Base-by-base conservation (phyloP, 768 basidiomycete genomes). In the Mycena galopus region DNA sequence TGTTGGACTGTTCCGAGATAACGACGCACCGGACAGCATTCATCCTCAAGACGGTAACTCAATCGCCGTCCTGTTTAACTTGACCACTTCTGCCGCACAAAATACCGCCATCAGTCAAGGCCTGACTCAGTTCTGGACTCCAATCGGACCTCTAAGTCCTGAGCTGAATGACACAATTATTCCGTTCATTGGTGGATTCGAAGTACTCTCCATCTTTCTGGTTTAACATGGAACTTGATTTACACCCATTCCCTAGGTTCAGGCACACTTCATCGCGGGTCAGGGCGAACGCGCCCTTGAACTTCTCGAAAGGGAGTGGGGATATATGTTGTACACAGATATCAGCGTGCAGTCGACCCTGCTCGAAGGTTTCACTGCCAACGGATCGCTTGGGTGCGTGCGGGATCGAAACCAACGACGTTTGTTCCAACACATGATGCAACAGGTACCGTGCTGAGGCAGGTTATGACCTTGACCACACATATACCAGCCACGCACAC, bases 151-250 rank as follows among this genome's bases (percentile, higher is more conserved):
- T 0, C 73, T 88, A 12, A 85, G 82, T 32, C 87, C 88, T 2
- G 88, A 88, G 77, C 78, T 88, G 17, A 85, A 87, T 19, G 86
- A 88, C 69, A 88, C 85, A 0, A 87, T 88, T 29, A 86, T 85
- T 35, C 87, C 88, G 10, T 88, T 88, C 76, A 83, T 88, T n/a
- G 83, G 87, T 19, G 86, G 86, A 6, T 84, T 87, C 50, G 87
- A 88, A 82, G 86, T 86, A 55, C 19, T 25, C 25, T 29, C 4
- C 19, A 37, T 37, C 35, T 37, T 16, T 37, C 35, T 37, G 16
- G 47, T 23, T 47, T 47, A n/a, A 7, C 5, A 47, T 23, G 16
- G 12, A 42, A 42, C 42, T 14, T 17, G 7, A 42, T 21, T 47
- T 8, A 23, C 8, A 23, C 47, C 23, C 21, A 8, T 47, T 51